phyloP scores from a whole-genome alignment of 139 green algal genomes.

The Chlorella sp. region DNA sequence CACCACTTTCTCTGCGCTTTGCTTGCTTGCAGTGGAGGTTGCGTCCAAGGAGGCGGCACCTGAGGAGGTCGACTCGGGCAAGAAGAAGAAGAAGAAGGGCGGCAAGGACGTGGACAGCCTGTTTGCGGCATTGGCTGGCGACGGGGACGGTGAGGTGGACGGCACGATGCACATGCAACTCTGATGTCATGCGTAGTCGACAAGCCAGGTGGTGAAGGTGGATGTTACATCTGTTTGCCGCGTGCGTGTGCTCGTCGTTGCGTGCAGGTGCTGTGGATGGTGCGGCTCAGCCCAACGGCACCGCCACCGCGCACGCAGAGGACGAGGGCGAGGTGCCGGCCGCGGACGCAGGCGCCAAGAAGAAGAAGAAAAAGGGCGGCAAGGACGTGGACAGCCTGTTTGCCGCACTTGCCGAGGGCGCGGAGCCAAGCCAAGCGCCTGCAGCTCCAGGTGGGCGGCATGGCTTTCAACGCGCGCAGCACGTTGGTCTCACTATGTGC shows the following conservation, averaged over 20 bases:
- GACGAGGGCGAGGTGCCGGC: background rate
- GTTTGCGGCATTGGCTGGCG: slow-evolving; percentile 32
- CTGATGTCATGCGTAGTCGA: too few relatives aligned
- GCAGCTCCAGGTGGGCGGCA: background rate
- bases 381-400: slow-evolving; percentile 27
- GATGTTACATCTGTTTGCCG: background rate
- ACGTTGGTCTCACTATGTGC: too few relatives aligned
- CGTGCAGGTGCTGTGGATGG: background rate
- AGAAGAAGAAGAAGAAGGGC: slow-evolving; percentile 43
- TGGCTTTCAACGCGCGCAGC: too few relatives aligned
- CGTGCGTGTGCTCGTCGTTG: background rate
- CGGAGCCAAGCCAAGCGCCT: background rate
- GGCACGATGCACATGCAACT: background rate
- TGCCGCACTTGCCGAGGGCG: slow-evolving; percentile 18
- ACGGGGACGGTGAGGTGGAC: background rate
- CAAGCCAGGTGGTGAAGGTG: too few relatives aligned
- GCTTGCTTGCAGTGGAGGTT: background rate
- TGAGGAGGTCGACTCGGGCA: slow-evolving; percentile 8
- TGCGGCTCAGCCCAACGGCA: background rate
- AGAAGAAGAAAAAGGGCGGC: slow-evolving; percentile 35
- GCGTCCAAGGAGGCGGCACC: slow-evolving; percentile 11
- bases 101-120: slow-evolving; percentile 24
- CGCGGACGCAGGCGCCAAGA: slow-evolving; percentile 6
- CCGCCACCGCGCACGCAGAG: background rate
- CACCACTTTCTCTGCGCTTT: too few relatives aligned